A percentile compares a stretch with the other conserved stretches of the same genome.
These are phyloP conservation scores for Coemansia brasiliensis DNA, from an alignment of 192 early-diverging fungal genomes.

Conservation along the genomic window DNA sequence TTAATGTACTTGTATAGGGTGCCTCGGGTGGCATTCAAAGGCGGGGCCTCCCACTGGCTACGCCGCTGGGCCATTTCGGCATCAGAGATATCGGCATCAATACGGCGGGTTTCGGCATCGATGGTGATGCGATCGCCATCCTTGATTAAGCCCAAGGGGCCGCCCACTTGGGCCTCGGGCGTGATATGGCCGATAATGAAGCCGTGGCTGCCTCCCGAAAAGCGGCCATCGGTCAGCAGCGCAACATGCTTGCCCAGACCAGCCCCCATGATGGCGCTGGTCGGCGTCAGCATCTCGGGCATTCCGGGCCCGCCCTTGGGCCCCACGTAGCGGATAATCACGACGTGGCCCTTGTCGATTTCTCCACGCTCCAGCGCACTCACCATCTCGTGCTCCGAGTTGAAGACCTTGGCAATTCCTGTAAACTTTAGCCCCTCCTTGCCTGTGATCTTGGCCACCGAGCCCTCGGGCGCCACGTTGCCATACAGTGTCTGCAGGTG, in stretches of 20 bases:
- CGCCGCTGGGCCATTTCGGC: slow-evolving; percentile 74
- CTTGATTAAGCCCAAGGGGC: slow-evolving; percentile 88
- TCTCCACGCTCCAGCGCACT: slow-evolving; percentile 80
- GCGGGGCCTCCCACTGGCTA: slow-evolving; percentile 75
- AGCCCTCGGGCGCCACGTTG: slow-evolving; percentile 92
- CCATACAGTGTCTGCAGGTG: slow-evolving; percentile 95
- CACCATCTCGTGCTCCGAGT: slow-evolving; percentile 92
- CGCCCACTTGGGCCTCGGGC: slow-evolving; percentile 96
- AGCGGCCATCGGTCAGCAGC: slow-evolving; percentile 95
- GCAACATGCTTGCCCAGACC: slow-evolving; percentile 97
- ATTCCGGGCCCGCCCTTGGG: slow-evolving; percentile 99
- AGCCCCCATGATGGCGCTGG: slow-evolving; percentile 98
- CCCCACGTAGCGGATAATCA: slow-evolving; percentile 96
- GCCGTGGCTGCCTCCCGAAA: slow-evolving; percentile 97
- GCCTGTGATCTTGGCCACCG: slow-evolving; percentile 99
- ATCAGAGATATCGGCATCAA: slow-evolving; percentile 77
- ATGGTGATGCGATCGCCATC: slow-evolving; percentile 90
- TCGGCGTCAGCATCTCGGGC: slow-evolving; percentile 99
- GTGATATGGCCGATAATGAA: slow-evolving; percentile 99
- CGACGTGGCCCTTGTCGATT: slow-evolving; percentile 90
- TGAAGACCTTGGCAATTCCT: slow-evolving; percentile 88
- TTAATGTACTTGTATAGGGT: slow-evolving; percentile 94
- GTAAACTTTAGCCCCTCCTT: slow-evolving; percentile 93
- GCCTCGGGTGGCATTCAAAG: slow-evolving; percentile 83
- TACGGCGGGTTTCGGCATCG: slow-evolving; percentile 76